Evolutionary conservation across 2,329 filamentous ascomycete species (phyloP).

Genomic region (Torrubiella hemipterigena): DNA sequence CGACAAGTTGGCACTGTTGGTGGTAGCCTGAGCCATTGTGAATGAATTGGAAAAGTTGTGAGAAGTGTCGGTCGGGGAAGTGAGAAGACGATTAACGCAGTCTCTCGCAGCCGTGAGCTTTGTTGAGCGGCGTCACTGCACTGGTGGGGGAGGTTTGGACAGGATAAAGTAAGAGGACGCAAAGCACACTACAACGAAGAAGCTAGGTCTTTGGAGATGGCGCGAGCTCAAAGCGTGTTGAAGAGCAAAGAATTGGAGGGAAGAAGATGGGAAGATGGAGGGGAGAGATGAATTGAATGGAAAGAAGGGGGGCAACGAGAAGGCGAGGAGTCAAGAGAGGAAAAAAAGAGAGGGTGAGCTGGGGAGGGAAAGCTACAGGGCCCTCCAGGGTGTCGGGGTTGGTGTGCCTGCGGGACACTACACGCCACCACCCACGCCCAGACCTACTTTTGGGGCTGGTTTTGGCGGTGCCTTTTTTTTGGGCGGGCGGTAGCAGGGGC

Average conservation of each 20-base stretch:
- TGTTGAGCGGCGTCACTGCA: too few relatives aligned
- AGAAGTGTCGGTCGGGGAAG: slow-evolving; percentile 1
- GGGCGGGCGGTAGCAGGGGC: too few relatives aligned
- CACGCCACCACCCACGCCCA: too few relatives aligned
- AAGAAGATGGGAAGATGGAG: slow-evolving; percentile 4
- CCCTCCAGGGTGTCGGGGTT: too few relatives aligned
- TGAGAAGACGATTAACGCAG: not conserved
- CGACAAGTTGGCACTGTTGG: slow-evolving; percentile 44
- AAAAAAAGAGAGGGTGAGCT: slow-evolving; percentile 7
- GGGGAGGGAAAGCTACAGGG: slow-evolving; percentile 2
- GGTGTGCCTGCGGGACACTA: too few relatives aligned
- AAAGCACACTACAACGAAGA: slow-evolving; percentile 3
- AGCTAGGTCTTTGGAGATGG: not conserved
- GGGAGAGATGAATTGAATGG: slow-evolving; percentile 6
- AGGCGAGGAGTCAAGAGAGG: slow-evolving; percentile 9
- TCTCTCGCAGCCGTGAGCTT: not conserved
- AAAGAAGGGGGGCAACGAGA: slow-evolving; percentile 4
- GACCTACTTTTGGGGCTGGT: too few relatives aligned
- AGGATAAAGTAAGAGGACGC: slow-evolving; percentile 8
- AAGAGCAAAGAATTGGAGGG: not conserved
- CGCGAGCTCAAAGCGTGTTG: not conserved
- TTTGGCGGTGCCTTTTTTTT: too few relatives aligned
- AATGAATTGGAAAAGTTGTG: slow-evolving; percentile 10
- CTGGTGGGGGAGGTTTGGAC: not conserved
- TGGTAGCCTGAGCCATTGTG: slow-evolving; percentile 41